Evolutionary conservation across 768 basidiomycete species (phyloP).

Genomic region (Kwoniella bestiolae): DNA sequence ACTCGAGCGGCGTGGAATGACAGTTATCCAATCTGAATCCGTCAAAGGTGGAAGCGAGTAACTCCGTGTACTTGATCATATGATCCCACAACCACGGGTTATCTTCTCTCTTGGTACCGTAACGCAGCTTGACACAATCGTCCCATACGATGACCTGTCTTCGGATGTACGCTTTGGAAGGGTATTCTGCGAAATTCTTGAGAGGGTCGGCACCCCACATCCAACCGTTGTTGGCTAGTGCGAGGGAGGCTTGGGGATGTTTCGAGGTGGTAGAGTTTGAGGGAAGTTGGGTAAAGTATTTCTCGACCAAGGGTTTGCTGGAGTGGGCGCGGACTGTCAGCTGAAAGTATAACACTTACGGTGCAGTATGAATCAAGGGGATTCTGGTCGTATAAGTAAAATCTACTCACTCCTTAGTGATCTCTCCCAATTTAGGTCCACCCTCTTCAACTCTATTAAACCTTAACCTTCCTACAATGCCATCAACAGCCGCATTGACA

Average conservation of each 20-base stretch:
- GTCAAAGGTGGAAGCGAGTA: slow-evolving; percentile 81
- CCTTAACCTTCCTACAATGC: slow-evolving; percentile 73
- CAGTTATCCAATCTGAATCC: slow-evolving; percentile 99
- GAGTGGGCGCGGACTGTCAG: background rate
- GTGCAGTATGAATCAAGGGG: background rate
- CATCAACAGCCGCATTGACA: slow-evolving; percentile 70
- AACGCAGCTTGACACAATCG: slow-evolving; percentile 97
- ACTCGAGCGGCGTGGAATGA: slow-evolving; percentile 93
- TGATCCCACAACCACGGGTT: slow-evolving; percentile 95
- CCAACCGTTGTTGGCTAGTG: slow-evolving; percentile 98
- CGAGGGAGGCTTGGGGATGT: slow-evolving; percentile 65
- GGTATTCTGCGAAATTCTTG: slow-evolving; percentile 86
- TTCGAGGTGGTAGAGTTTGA: slow-evolving; percentile 59
- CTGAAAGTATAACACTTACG: background rate
- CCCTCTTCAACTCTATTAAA: slow-evolving; percentile 80
- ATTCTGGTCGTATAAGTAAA: too few relatives aligned
- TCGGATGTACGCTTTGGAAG: slow-evolving; percentile 91
- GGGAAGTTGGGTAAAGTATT: slow-evolving; percentile 85
- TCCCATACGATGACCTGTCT: slow-evolving; percentile 97
- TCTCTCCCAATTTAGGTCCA: slow-evolving; percentile 82
- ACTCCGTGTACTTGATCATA: slow-evolving; percentile 81
- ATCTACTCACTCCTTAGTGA: slow-evolving; percentile 67
- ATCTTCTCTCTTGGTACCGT: slow-evolving; percentile 74
- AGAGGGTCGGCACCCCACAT: slow-evolving; percentile 96
- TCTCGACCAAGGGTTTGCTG: slow-evolving; percentile 83